phyloP scores from a whole-genome alignment of 306 rosid species.

The apple (Malus domestica) region ASM211411v1 NC_041794.1:17195501-17196000 shows the following conservation, averaged over 20 bases:
- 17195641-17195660: background rate
- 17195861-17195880: background rate
- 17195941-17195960: background rate
- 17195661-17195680: background rate
- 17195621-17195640: conserved; percentile 9
- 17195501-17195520: background rate
- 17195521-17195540: conserved; percentile 28
- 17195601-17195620: conserved; percentile 19
- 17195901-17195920: background rate
- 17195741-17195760: conserved; percentile 30
- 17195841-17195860: background rate
- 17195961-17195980: background rate
- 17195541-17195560: background rate
- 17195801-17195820: conserved; percentile 27
- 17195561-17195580: background rate
- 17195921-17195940: background rate
- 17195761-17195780: conserved; percentile 24
- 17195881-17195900: background rate
- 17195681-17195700: conserved; percentile 1
- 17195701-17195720: background rate
- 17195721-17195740: background rate
- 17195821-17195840: conserved; percentile 1
- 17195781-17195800: conserved; percentile 23
- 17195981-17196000: background rate
- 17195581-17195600: conserved; percentile 21